These are phyloP conservation scores for Myxozyma kluyveri DNA, from an alignment of 805 yeast species.

Conservation along the genomic window DNA sequence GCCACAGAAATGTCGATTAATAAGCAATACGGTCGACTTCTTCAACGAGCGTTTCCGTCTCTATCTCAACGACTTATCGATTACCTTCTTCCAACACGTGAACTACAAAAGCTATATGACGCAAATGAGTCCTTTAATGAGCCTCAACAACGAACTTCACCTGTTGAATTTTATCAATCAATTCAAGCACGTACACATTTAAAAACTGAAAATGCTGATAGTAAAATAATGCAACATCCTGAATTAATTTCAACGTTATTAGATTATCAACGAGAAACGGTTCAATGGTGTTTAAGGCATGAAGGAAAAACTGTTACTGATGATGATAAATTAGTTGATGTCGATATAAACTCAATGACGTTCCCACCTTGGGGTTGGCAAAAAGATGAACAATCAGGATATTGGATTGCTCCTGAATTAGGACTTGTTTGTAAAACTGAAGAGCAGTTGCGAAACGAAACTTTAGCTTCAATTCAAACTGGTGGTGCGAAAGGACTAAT, in stretches of 20 bases:
- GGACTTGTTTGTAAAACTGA: conserved; percentile 20
- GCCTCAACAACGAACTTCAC: conserved; percentile 6
- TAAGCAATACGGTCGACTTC: conserved; percentile 16
- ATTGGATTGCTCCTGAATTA: conserved; percentile 28
- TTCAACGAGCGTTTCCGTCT: conserved; percentile 20
- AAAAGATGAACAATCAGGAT: neutral
- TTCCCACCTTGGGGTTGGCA: conserved; percentile 29
- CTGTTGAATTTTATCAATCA: conserved; percentile 22
- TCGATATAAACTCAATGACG: conserved; percentile 30
- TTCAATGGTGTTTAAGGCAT: conserved; percentile 39
- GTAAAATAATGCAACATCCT: conserved; percentile 12
- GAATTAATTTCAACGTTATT: conserved; percentile 13
- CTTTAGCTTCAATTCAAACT: conserved; percentile 12
- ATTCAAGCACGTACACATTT: conserved; percentile 15
- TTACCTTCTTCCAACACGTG: conserved; percentile 9
- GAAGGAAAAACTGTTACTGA: conserved; percentile 37
- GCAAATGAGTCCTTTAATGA: neutral
- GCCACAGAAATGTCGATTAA: conserved; percentile 20
- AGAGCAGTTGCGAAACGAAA: conserved; percentile 23
- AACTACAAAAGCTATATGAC: conserved; percentile 8
- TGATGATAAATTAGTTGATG: conserved; percentile 23
- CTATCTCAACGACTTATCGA: conserved; percentile 6
- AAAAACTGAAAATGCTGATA: conserved; percentile 2
- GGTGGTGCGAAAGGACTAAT: conserved; percentile 52
- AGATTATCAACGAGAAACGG: conserved; percentile 38